A percentile compares a stretch with the other conserved stretches of the same genome.
These are phyloP conservation scores for Thermoascus crustaceus DNA, from an alignment of 2,329 filamentous ascomycete genomes.

Conservation along the genomic window DNA sequence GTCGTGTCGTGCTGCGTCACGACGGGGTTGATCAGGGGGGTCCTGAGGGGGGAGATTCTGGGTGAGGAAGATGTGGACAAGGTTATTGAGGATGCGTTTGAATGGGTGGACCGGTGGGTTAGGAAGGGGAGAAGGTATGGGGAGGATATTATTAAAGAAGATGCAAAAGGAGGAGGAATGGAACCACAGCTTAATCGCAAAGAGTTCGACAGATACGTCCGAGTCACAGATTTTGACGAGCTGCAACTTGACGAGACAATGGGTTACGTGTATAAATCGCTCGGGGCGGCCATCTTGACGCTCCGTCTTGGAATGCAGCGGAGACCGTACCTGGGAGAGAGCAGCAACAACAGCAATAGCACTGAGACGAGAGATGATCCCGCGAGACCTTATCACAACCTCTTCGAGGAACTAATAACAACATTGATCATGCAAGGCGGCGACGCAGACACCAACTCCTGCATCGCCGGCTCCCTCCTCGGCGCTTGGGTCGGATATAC, in stretches of 20 bases:
- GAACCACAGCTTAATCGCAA: conserved; percentile 32
- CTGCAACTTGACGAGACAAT: conserved; percentile 43
- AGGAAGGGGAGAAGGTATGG: conserved; percentile 18
- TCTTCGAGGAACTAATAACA: conserved; percentile 43
- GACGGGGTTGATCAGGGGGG: conserved; percentile 39
- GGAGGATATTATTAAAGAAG: conserved; percentile 7
- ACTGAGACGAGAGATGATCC: conserved; percentile 4
- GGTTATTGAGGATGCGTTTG: conserved; percentile 32
- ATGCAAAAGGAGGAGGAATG: too few relatives aligned
- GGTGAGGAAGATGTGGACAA: conserved; percentile 35
- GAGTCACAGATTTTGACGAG: conserved; percentile 29
- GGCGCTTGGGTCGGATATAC: conserved; percentile 43
- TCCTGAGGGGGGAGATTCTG: conserved; percentile 40
- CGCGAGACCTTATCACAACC: conserved; percentile 4
- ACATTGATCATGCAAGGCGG: conserved; percentile 46
- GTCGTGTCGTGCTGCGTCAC: conserved; percentile 43
- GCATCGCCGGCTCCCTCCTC: conserved; percentile 44
- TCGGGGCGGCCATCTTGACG: conserved; percentile 41
- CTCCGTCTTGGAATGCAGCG: conserved; percentile 39
- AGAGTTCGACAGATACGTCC: conserved; percentile 38
- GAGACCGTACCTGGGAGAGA: conserved; percentile 10
- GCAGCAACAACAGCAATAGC: too few relatives aligned
- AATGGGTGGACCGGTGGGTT: conserved; percentile 31
- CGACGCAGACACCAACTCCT: conserved; percentile 49
- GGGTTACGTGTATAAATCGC: conserved; percentile 48